Base-by-base conservation (phyloP, 164 flowering plant genomes). In the Euptelea pleiosperma region DNA sequence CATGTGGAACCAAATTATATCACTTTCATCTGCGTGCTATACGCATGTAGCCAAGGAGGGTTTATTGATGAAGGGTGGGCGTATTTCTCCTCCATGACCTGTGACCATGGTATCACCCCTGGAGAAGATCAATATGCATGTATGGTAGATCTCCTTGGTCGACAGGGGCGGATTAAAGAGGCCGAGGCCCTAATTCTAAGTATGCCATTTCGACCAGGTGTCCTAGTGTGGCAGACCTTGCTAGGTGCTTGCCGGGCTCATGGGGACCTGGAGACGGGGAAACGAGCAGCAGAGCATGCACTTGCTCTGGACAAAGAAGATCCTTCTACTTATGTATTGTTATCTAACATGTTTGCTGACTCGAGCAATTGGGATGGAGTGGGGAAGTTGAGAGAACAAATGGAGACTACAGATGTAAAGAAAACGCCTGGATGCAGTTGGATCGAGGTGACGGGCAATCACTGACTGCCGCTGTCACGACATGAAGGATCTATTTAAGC, bases 41-140 rank as follows among this genome's bases (percentile, higher is more conserved):
- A 82, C 68, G 96, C 94, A 12, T 89, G 96, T 59, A 74, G 91
- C 67, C 82, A 81, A 62, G 91, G 83, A 68, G 86, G 83, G 54
- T 75, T 70, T 53, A 45, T 82, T 10, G 74, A 79, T 36, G 82
- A 78, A 63, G 94, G 78, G 0, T 70, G 79, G 84, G 66, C 65
- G 34, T 80, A 77, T 63, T 82, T 89, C 65, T 75, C 73, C 10
- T 74, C 77, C 43, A 83, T 86, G 91, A 54, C 60, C 2, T 16
- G 15, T 1, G 76, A 79, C 22, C 66, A 73, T 60, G 82, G 85
- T 6, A 76, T 89, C 31, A 28, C 50, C 3, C 96, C 93, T 3
- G 79, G 77, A 56, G 86, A 84, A 55, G 96, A 89, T 67, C 94
- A 86, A 52, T 86, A 82, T 73, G 81, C 70, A 7, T 89, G 93